Evolutionary conservation across 2,329 filamentous ascomycete genomes (phyloP), one percentile per base, ranked within the genome.

Genomic region (Didymella lethalis): DNA sequence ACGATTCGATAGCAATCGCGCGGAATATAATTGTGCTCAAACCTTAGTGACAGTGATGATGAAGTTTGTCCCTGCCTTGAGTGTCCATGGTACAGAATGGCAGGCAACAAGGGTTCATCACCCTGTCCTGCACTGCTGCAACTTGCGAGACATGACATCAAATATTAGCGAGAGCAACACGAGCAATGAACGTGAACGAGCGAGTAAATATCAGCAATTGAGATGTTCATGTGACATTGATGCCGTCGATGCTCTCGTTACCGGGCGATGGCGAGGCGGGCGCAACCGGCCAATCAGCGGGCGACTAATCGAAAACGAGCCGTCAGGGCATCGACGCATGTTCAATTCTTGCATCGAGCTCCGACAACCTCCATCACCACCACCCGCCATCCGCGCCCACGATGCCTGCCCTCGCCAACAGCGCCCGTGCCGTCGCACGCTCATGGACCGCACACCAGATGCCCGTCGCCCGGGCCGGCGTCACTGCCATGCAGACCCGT

Each of bases 321-420:
- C 28, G 38, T 20, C 44, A 38, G 62, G 36, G 36, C 65, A 25
- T 23, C 18, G 20, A 41, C 38, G 38, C 40, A 26, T 20, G 7
- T 20, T 44, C 66, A 70, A 69, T 66, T 64, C 67, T 68, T 67
- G 66, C 61, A 67, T 59, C 67, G 54, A 67, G 61, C 63, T 67
- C 67, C 56, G 58, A 53, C 63, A 48, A 54, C 57, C 59, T 43
- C 59, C 61, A 55, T 56, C 67, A 57, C 54, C 62, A 55, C 66
- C 62, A 56, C 65, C 57, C 68, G 63, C 66, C 63, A 67, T 65
- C 62, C 66, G 65, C 73, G 69, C 69, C 71, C 75, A 77, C 73
- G 70, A 83, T 83, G 81, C 81, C 81, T 68, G 76, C 81, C 71
- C 78, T 82, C 73, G 77, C 79, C 66, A 76, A 75, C 72, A 78